Conservation (phyloP, 2,329 filamentous ascomycete species). For the Conoideocrella luteorostrata region DNA sequence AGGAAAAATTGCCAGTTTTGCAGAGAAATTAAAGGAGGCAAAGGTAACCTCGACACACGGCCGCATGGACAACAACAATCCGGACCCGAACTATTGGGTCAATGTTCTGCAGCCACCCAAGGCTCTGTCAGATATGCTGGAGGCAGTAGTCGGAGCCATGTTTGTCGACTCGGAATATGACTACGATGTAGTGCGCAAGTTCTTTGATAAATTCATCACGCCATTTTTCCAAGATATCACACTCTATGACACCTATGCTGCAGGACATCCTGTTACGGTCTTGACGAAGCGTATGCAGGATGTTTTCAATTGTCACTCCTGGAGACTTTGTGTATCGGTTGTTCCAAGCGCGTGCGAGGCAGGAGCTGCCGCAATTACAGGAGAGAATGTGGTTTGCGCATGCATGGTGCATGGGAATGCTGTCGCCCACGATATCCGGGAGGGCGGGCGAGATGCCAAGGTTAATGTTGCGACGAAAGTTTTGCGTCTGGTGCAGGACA, state of each 20-base stretch:
- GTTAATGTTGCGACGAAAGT: slow-evolving; percentile 57
- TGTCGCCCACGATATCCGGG: slow-evolving; percentile 53
- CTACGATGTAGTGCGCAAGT: slow-evolving; percentile 63
- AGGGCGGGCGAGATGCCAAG: slow-evolving; percentile 68
- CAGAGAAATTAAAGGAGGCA: slow-evolving; percentile 50
- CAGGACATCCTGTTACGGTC: slow-evolving; percentile 75
- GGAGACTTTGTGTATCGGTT: slow-evolving; percentile 47
- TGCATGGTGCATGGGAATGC: slow-evolving; percentile 70
- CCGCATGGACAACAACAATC: slow-evolving; percentile 16
- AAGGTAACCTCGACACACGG: slow-evolving; percentile 27
- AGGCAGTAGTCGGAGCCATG: slow-evolving; percentile 81
- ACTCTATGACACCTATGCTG: slow-evolving; percentile 81
- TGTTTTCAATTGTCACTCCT: slow-evolving; percentile 57
- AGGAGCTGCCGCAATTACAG: slow-evolving; percentile 29
- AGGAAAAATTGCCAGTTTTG: slow-evolving; percentile 46
- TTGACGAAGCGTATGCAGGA: slow-evolving; percentile 58
- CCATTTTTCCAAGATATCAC: slow-evolving; percentile 81
- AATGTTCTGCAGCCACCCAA: slow-evolving; percentile 61
- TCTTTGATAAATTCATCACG: slow-evolving; percentile 69
- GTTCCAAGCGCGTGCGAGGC: slow-evolving; percentile 35
- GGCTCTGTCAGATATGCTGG: slow-evolving; percentile 75
- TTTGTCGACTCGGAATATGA: slow-evolving; percentile 86
- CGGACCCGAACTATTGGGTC: slow-evolving; percentile 61
- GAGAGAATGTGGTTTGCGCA: slow-evolving; percentile 58
- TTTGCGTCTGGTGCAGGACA: slow-evolving; percentile 37